Evolutionary conservation across 257 asterid species (phyloP).

Genomic region (Linaria vulgaris): DNA sequence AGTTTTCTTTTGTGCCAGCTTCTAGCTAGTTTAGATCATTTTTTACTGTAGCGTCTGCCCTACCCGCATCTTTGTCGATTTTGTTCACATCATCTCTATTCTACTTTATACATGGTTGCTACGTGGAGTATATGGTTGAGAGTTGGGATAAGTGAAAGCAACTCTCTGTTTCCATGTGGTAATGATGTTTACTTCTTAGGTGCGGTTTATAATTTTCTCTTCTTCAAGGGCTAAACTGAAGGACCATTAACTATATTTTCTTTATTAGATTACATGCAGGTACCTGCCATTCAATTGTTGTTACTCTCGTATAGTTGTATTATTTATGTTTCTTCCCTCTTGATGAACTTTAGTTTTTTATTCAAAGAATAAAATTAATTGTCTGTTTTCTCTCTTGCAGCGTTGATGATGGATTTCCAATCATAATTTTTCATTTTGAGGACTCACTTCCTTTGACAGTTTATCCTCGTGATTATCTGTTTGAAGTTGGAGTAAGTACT

Average conservation of each 20-base stretch:
- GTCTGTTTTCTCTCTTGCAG: conserved; percentile 46
- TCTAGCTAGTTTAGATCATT: too few species aligned
- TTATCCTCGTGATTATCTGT: conserved; percentile 77
- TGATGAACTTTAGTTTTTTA: conserved; percentile 6
- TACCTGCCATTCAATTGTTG: too few species aligned
- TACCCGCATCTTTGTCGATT: too few species aligned
- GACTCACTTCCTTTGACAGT: conserved; percentile 62
- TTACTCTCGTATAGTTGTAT: background rate
- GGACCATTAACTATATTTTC: background rate
- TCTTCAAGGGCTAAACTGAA: conserved; percentile 15
- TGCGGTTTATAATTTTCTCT: background rate
- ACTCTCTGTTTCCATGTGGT: conserved; percentile 2
- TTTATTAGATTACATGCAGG: too few species aligned
- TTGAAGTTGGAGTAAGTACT: conserved; percentile 59
- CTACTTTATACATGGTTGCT: too few species aligned
- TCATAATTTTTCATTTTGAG: conserved; percentile 69
- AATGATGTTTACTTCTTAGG: background rate
- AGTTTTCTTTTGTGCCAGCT: too few species aligned
- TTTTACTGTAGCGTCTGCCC: too few species aligned
- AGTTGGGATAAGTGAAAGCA: background rate
- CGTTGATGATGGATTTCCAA: conserved; percentile 87
- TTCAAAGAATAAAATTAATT: conserved; percentile 3
- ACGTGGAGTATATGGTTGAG: background rate
- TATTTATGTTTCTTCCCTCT: background rate
- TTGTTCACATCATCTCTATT: too few species aligned